phyloP scores from a whole-genome alignment of 768 basidiomycete genomes.

The Imleria badia region DNA sequence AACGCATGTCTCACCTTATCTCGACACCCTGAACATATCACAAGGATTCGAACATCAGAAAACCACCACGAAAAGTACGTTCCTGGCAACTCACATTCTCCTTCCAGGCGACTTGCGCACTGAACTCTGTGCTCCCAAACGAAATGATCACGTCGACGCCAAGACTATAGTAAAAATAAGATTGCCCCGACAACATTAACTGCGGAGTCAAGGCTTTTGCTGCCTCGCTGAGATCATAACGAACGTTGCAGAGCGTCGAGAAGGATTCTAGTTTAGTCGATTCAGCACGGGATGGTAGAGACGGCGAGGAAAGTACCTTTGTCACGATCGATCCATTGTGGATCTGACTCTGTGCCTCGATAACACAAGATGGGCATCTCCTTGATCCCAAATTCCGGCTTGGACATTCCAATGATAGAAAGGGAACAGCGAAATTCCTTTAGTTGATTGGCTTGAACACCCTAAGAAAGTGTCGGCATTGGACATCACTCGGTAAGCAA shows the following conservation, averaged over 20 bases:
- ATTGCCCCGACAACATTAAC: not conserved
- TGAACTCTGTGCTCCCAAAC: slow-evolving; percentile 29
- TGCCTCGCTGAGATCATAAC: slow-evolving; percentile 7
- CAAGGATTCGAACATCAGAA: not conserved
- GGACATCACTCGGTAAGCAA: not conserved
- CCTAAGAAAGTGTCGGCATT: not conserved
- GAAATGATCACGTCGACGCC: slow-evolving; percentile 9
- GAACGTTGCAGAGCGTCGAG: slow-evolving; percentile 12
- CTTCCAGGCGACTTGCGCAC: slow-evolving; percentile 13
- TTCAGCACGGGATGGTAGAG: not conserved
- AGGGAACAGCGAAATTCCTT: slow-evolving; percentile 17
- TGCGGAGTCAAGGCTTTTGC: not conserved
- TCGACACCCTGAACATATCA: slow-evolving; percentile 5
- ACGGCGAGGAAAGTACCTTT: not conserved
- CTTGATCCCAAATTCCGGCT: slow-evolving; percentile 1
- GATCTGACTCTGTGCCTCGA: slow-evolving; percentile 9
- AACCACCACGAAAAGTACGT: not conserved
- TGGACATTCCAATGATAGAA: not conserved
- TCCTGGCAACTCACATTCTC: slow-evolving; percentile 2
- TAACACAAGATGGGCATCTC: slow-evolving; percentile 8
- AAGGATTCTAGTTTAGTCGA: slow-evolving; percentile 3
- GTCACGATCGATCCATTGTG: slow-evolving; percentile 9
- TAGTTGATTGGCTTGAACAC: slow-evolving; percentile 7
- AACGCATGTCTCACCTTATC: not conserved
- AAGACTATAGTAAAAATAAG: slow-evolving; percentile 7